phyloP scores from a whole-genome alignment of 495 filamentous ascomycete species.

The Lepidopterella palustris region DNA sequence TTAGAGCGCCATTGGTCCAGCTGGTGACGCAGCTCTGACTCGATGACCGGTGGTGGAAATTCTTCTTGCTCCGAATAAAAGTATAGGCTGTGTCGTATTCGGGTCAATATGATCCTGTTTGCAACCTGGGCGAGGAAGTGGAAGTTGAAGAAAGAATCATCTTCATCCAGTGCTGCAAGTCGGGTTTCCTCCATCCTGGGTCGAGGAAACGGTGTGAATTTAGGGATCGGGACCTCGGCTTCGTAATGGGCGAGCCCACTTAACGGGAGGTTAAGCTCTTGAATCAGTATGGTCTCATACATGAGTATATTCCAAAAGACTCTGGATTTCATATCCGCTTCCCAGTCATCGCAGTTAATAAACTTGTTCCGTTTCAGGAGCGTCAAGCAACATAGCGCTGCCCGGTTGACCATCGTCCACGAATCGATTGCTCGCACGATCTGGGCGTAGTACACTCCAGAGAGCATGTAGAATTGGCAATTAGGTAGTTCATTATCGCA shows the following conservation, averaged over 20 bases:
- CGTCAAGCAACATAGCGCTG: slow-evolving; percentile 23
- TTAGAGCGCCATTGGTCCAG: slow-evolving; percentile 27
- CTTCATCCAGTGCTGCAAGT: slow-evolving; percentile 9
- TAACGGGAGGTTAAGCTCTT: slow-evolving; percentile 24
- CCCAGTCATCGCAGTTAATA: slow-evolving; percentile 25
- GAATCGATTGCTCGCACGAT: slow-evolving; percentile 26
- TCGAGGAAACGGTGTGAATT: slow-evolving; percentile 19
- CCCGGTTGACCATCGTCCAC: slow-evolving; percentile 25
- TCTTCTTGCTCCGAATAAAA: slow-evolving; percentile 15
- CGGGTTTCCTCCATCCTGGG: slow-evolving; percentile 11
- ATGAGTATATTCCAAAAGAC: slow-evolving; percentile 27
- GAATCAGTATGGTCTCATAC: slow-evolving; percentile 27
- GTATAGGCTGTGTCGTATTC: slow-evolving; percentile 21
- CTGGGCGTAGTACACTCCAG: slow-evolving; percentile 25
- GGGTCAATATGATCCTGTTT: slow-evolving; percentile 21
- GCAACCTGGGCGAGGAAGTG: slow-evolving; percentile 28
- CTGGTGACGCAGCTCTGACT: slow-evolving; percentile 25
- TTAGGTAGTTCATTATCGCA: slow-evolving; percentile 22
- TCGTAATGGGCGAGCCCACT: slow-evolving; percentile 22
- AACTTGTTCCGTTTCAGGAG: slow-evolving; percentile 12
- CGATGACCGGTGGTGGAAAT: slow-evolving; percentile 12
- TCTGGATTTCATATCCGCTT: slow-evolving; percentile 25
- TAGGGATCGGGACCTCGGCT: slow-evolving; percentile 23
- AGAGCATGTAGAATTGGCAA: slow-evolving; percentile 24
- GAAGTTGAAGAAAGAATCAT: slow-evolving; percentile 28